These are phyloP conservation scores for Peronospora farinosa DNA, from an alignment of 352 stramenopile species.

Conservation along the genomic window DNA sequence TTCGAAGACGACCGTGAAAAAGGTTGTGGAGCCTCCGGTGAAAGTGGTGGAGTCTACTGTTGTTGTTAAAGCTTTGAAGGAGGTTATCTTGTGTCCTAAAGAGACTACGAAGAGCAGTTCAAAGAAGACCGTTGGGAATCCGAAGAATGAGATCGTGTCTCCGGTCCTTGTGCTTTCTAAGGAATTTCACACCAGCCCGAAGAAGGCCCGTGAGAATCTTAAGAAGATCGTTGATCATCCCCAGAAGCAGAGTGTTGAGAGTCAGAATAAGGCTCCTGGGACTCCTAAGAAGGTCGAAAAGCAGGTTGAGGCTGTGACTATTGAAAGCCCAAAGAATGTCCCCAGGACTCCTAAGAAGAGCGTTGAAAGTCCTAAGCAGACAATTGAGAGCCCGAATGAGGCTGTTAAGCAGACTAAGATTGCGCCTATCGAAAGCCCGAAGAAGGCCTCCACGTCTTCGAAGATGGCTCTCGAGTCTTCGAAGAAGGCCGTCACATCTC, in stretches of 20 bases:
- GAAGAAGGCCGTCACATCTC: too few species aligned
- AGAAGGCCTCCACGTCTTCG: too few species aligned
- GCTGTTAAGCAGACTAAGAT: conserved; percentile 4
- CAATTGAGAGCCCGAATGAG: conserved; percentile 16
- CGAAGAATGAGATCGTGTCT: not conserved
- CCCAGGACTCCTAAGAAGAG: too few species aligned
- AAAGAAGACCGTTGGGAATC: conserved; percentile 7
- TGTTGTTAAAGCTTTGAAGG: conserved; percentile 2
- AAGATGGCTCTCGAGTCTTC: conserved; percentile 12
- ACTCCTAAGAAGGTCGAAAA: conserved; percentile 19
- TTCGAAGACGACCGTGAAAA: conserved; percentile 8
- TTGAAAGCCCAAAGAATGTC: conserved; percentile 7
- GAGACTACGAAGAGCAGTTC: conserved; percentile 9
- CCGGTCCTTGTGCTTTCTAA: not conserved
- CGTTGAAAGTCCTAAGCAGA: conserved; percentile 8
- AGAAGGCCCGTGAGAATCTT: conserved; percentile 12
- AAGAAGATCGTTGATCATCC: conserved; percentile 21
- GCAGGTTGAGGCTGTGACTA: not conserved
- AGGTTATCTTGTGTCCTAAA: conserved; percentile 4
- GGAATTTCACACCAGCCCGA: not conserved
- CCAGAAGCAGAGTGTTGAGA: conserved; percentile 11
- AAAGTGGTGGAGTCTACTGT: conserved; percentile 2
- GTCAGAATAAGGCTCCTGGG: not conserved
- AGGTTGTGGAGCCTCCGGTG: conserved; percentile 2
- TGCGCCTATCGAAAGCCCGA: too few species aligned